Percentiles rank a stretch among this genome's conserved stretches.
phyloP scores from a whole-genome alignment of 2,329 filamentous ascomycete genomes.

The Tolypocladium tundrense region DNA sequence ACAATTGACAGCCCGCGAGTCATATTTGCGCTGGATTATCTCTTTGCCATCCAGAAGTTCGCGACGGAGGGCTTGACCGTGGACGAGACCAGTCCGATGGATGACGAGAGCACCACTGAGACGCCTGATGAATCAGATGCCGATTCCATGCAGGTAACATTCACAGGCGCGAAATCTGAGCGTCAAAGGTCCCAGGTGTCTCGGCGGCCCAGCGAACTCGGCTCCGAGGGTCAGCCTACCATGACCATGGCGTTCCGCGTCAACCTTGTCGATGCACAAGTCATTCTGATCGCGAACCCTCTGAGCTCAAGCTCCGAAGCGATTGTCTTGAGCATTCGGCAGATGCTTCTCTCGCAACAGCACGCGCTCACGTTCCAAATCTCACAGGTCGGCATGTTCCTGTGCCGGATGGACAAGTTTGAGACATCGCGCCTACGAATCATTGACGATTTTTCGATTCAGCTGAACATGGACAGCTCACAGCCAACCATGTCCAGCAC shows the following conservation, averaged over 20 bases:
- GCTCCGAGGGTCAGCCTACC: slow-evolving; percentile 16
- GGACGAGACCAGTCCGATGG: slow-evolving; percentile 45
- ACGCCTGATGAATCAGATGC: slow-evolving; percentile 48
- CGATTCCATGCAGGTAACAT: slow-evolving; percentile 43
- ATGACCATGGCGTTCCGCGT: slow-evolving; percentile 81
- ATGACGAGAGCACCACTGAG: slow-evolving; percentile 44
- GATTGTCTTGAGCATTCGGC: slow-evolving; percentile 88
- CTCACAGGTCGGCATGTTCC: slow-evolving; percentile 91
- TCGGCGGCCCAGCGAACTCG: slow-evolving; percentile 11
- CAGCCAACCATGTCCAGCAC: slow-evolving; percentile 61
- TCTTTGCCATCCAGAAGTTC: slow-evolving; percentile 83
- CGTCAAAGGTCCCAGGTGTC: slow-evolving; percentile 16
- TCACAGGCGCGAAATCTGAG: slow-evolving; percentile 25
- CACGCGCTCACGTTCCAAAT: slow-evolving; percentile 90
- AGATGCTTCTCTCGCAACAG: slow-evolving; percentile 85
- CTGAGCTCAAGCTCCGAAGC: slow-evolving; percentile 84
- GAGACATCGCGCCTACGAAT: slow-evolving; percentile 85
- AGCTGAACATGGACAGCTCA: slow-evolving; percentile 72
- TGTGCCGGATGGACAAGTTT: slow-evolving; percentile 97
- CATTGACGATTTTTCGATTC: slow-evolving; percentile 90
- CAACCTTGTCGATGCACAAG: slow-evolving; percentile 90
- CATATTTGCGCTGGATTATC: slow-evolving; percentile 91
- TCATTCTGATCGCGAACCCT: slow-evolving; percentile 93
- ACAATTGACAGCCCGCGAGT: slow-evolving; percentile 90
- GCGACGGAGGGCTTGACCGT: slow-evolving; percentile 56